Percentiles rank a stretch among this genome's conserved stretches.
Conservation (phyloP, 805 yeast species). For the Pichia deserticola region DNA sequence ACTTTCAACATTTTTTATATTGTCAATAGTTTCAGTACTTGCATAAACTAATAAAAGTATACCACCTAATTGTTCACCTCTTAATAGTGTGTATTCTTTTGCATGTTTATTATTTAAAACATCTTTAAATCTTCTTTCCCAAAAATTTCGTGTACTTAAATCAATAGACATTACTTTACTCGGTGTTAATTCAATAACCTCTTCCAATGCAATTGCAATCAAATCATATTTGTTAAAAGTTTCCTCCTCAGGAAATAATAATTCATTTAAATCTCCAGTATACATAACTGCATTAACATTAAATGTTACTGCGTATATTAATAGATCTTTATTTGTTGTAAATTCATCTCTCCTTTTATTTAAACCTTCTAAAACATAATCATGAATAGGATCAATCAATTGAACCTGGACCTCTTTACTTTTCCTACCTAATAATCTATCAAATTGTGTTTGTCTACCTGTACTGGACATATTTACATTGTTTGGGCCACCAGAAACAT, state of each 20-base stretch:
- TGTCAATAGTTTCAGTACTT: constrained; percentile 41
- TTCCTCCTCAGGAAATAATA: constrained; percentile 39
- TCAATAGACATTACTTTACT: constrained; percentile 81
- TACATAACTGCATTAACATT: constrained; percentile 46
- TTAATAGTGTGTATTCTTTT: constrained; percentile 39
- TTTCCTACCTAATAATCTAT: constrained; percentile 42
- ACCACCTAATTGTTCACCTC: constrained; percentile 85
- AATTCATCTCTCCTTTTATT: constrained; percentile 34
- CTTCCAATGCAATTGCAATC: constrained; percentile 81
- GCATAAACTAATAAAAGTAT: constrained; percentile 64
- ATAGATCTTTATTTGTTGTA: constrained; percentile 33
- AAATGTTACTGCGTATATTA: constrained; percentile 43
- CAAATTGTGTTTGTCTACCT: constrained; percentile 26
- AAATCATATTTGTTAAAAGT: constrained; percentile 50
- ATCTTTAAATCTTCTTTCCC: constrained; percentile 58
- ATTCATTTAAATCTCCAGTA: constrained; percentile 34
- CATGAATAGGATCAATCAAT: constrained; percentile 48
- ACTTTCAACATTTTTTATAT: constrained; percentile 58
- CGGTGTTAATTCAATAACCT: constrained; percentile 75
- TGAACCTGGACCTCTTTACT: constrained; percentile 38
- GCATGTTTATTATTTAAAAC: constrained; percentile 34
- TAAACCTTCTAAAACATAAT: constrained; percentile 38
- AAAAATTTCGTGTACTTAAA: constrained; percentile 45
- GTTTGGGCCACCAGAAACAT: constrained; percentile 12
- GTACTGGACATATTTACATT: constrained; percentile 11